Evolutionary conservation across 345 rosid species (phyloP), one percentile per base, ranked within the genome.

Genomic region (Schrenkiella parvula): DNA sequence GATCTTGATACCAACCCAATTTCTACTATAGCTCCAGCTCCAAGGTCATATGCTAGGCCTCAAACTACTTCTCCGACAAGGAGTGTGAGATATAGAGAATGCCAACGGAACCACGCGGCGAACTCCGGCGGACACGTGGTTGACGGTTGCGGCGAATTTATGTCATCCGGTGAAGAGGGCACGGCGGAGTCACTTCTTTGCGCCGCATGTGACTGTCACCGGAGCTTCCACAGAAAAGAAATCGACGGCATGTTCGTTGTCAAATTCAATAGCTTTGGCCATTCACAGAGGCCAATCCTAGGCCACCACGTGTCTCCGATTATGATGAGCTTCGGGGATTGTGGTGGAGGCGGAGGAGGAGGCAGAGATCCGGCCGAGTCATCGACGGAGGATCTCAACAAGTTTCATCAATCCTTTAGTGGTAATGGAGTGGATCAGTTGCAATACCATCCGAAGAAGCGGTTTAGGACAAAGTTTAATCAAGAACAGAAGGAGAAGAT

Each of bases 91-190:
- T 87, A 90, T 57, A 79, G 58, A 80, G 91, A 91, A 78, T 91
- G 97, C 78, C 79, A 80, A 72, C 79, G 78, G 86, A 91, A 91
- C 77, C 95, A 89, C 64, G 95, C 92, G n/a, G 91, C 89, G 0
- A 81, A 84, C 38, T 72, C 77, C 19, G 95, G 95, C 0, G 84
- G 92, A 14, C 83, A 81, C 35, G 89, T 87, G 2, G 71, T 80
- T 4, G 97, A 91, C 18, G 95, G 93, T 28, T 86, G 97, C 11
- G 87, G 92, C 4, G 89, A 85, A 81, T 90, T 90, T 83, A 88
- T 90, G 92, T 74, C 97, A 0, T 51, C 80, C 32, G 92, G 92
- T 6, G 85, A 83, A 57, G 84, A 79, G 2, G 95, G 87, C 17
- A 82, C 84, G 21, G 59, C 54, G 13, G 89, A 73, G 54, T 78